Percentiles rank a stretch among this genome's conserved stretches.
Conservation (phyloP, 2,329 filamentous ascomycete genomes). For the Triangularia setosa region DNA sequence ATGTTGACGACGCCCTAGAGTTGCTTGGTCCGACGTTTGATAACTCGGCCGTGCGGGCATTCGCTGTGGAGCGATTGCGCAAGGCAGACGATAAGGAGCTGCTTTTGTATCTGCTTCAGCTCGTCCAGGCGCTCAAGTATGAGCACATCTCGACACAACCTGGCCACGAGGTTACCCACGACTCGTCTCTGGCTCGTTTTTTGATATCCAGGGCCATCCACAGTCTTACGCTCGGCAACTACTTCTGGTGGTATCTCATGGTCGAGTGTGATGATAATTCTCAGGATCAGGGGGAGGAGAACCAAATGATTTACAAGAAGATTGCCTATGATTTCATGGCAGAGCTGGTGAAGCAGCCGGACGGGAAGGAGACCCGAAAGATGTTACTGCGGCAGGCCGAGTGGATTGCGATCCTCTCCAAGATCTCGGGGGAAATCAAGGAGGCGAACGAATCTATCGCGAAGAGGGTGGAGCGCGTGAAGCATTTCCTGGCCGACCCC, state of each 20-base stretch:
- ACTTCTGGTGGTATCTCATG: conserved; percentile 97
- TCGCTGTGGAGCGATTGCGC: conserved; percentile 85
- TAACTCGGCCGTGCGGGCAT: conserved; percentile 81
- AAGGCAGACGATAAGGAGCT: conserved; percentile 93
- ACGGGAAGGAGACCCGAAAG: conserved; percentile 69
- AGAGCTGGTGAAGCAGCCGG: conserved; percentile 68
- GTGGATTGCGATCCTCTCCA: conserved; percentile 79
- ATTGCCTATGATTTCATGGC: conserved; percentile 96
- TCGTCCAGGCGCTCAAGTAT: conserved; percentile 94
- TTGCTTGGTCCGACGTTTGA: conserved; percentile 89
- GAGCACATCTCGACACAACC: conserved; percentile 67
- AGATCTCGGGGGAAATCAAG: conserved; percentile 84
- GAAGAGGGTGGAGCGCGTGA: conserved; percentile 78
- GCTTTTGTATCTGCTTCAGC: conserved; percentile 82
- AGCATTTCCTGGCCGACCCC: conserved; percentile 78
- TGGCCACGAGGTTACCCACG: conserved; percentile 59
- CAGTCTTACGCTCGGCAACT: conserved; percentile 89
- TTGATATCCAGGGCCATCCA: conserved; percentile 81
- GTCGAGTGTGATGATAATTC: conserved; percentile 90
- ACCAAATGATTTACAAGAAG: conserved; percentile 83
- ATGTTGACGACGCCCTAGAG: conserved; percentile 93
- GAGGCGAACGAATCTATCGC: conserved; percentile 72
- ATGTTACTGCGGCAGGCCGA: conserved; percentile 83
- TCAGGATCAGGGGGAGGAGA: conserved; percentile 67
- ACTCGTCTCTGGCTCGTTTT: conserved; percentile 85